Evolutionary conservation across 352 stramenopile genomes (phyloP).

Genomic region (Phytopythium litorale): DNA sequence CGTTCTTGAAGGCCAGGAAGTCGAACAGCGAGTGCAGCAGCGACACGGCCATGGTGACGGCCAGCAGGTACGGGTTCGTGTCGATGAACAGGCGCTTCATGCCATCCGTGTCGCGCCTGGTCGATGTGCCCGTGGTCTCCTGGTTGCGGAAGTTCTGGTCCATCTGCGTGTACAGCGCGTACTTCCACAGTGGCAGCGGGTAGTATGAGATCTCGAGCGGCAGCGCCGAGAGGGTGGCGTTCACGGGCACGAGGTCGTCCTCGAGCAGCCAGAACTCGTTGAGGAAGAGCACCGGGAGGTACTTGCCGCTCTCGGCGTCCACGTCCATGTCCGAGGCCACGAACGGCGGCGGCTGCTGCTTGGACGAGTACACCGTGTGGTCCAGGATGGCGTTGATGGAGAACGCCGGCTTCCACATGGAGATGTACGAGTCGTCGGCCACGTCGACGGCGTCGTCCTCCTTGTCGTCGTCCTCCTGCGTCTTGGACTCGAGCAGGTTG

Average conservation of each 20-base stretch:
- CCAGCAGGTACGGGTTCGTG: constrained; percentile 96
- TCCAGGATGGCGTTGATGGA: constrained; percentile 73
- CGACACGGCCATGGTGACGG: constrained; percentile 93
- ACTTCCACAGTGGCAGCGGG: constrained; percentile 87
- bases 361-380: constrained; percentile 56
- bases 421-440: constrained; percentile 41
- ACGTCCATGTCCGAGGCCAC: constrained; percentile 55
- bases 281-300: constrained; percentile 88
- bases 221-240: constrained; percentile 77
- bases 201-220: constrained; percentile 88
- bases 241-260: constrained; percentile 86
- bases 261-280: constrained; percentile 95
- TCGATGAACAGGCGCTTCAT: constrained; percentile 97
- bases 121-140: constrained; percentile 89
- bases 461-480: constrained; percentile 14
- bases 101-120: constrained; percentile 85
- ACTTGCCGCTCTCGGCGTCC: constrained; percentile 55
- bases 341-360: constrained; percentile 59
- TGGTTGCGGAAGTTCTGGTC: constrained; percentile 91
- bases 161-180: constrained; percentile 92
- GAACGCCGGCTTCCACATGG: constrained; percentile 80
- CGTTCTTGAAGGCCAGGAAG: constrained; percentile 98
- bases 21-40: constrained; percentile 98
- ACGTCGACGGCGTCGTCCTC: constrained; percentile 9
- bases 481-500: constrained; percentile 48